Base-by-base conservation (phyloP, 257 asterid species). In the Solanum stenotomum region DNA sequence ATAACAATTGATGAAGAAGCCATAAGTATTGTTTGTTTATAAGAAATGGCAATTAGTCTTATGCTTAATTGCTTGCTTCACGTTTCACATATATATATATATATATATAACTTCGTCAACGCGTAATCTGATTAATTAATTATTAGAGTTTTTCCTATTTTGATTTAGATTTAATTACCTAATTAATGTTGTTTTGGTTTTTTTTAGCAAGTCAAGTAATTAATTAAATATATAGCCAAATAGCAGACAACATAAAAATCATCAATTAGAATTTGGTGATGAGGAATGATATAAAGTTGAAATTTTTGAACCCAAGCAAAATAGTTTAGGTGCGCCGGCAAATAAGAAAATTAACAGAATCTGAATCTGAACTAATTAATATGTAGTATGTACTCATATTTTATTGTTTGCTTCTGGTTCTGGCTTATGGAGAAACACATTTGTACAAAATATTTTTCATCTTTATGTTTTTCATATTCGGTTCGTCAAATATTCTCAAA, bases 1-100 rank as follows among this genome's bases (percentile, higher is more conserved):
- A 23, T 37, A 29, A 89, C 37, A 46, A 71, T 42, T 22, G 89
- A 71, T 42, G 87, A 89, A 86, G 52, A 78, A 35, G 89, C 87
- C 90, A 88, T 68, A 29, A 6, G 3, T 27, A 27, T 68, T 67
- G 16, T 22, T 63, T 63, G 74, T 68, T 29, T 68, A 29, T 68
- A 29, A 68, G 23, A 68, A 29, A 68, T 68, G 22, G 4, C 10
- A 68, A 25, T 49, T 49, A 56, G 11, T 29, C 23, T 29, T 68
- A 38, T 38, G 59, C 15, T 76, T 23, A 76, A 23, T n/a, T 15
- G 63, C 33, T 40, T 29, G 76, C 76, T 68, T 68, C 23, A 68
- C 5, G 37, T 78, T 49, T 78, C 37, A 76, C 10, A 52, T 5
- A 59, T 8, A n/a, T 14, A 52, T 78, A 52, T 5, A 59, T 8